These are phyloP conservation scores for Globisporangium echinulatum DNA, from an alignment of 352 stramenopile species.

Conservation along the genomic window DNA sequence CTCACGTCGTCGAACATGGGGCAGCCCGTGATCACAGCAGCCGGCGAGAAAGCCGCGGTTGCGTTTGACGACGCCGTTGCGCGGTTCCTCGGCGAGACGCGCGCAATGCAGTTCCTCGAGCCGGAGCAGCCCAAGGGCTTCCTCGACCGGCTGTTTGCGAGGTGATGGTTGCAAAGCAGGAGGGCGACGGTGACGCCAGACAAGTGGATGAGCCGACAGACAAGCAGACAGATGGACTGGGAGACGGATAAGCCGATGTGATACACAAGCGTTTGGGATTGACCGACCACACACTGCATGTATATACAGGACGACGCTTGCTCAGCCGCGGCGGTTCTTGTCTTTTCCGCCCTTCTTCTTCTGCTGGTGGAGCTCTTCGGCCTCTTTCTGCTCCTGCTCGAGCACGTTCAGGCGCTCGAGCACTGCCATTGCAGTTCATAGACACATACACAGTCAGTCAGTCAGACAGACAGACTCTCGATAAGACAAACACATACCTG, in stretches of 20 bases:
- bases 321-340: slow-evolving; percentile 51
- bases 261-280: too few relatives aligned
- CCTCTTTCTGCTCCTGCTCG: slow-evolving; percentile 72
- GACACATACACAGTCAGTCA: slow-evolving; percentile 10
- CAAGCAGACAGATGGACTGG: too few relatives aligned
- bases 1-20: slow-evolving; percentile 92
- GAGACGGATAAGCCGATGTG: too few relatives aligned
- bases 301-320: not conserved
- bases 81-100: slow-evolving; percentile 85
- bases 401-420: slow-evolving; percentile 75
- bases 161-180: slow-evolving; percentile 5
- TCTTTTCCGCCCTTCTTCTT: slow-evolving; percentile 78
- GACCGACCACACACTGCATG: too few relatives aligned
- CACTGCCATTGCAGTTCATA: slow-evolving; percentile 19
- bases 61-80: slow-evolving; percentile 89
- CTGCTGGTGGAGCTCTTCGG: slow-evolving; percentile 63
- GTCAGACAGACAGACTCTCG: not conserved
- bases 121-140: slow-evolving; percentile 78
- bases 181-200: too few relatives aligned
- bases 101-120: slow-evolving; percentile 83
- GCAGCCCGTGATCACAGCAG: slow-evolving; percentile 84
- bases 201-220: too few relatives aligned
- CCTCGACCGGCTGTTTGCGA: slow-evolving; percentile 65
- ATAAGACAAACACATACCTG: slow-evolving; percentile 27
- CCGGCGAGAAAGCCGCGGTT: slow-evolving; percentile 61